Evolutionary conservation across 768 basidiomycete species (phyloP), one percentile per base, ranked within the genome.

Genomic region (Clitopilus hobsonii): DNA sequence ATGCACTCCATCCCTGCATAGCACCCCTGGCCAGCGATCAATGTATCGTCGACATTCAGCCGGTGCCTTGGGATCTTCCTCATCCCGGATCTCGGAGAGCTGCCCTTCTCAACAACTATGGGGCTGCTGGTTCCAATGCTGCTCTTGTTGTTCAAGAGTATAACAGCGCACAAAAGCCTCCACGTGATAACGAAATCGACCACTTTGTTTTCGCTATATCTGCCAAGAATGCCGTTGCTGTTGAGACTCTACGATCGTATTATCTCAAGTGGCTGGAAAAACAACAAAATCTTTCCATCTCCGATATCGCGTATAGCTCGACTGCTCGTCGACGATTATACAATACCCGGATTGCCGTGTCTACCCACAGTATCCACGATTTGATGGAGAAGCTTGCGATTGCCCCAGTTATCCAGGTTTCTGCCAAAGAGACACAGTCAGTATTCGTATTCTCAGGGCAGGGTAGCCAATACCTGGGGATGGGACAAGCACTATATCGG

Each of bases 391-490:
- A 72, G 49, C 70, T 91, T 6, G 59, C 56, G 5, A 59, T 58
- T 0, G 71, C 79, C 6, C 52, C 69, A 3, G 61, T 73, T 22
- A 63, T 70, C 18, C 65, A 72, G 38, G 63, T 59, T 14, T 51
- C 67, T 22, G 56, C 62, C n/a, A 60, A 67, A 14, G 27, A 54
- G 1, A 58, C 63, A n/a, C 68, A 71, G 3, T 73, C 79, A 1
- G 74, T 82, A 5, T 88, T 90, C 60, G 83, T 89, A 3, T 89
- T 88, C 65, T 84, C 88, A 16, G 89, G 89, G 6, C 86, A 89
- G 63, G 89, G 88, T 32, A 72, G 79, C 27, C 86, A 89, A 58
- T 85, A 85, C 68, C 62, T 72, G 16, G 79, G 82, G 5, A 89
- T 89, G 87, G 88, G 84, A 0, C 56, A 67, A 26, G 64, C 67